Evolutionary conservation across 805 yeast genomes (phyloP), one percentile per base, ranked within the genome.

Genomic region (Hanseniaspora pseudoguilliermondii): DNA sequence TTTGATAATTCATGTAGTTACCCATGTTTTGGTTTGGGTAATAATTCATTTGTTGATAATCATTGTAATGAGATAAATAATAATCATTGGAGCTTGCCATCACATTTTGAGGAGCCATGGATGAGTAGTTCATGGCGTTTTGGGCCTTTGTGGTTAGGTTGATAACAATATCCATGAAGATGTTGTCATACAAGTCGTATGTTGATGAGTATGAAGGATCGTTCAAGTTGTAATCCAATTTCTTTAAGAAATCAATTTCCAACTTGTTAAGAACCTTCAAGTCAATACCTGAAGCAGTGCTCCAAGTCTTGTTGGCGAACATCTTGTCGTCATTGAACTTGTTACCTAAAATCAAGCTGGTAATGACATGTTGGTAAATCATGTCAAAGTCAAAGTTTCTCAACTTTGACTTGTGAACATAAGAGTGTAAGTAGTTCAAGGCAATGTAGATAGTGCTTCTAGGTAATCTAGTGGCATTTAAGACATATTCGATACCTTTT

Each of bases 321-420:
- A 97, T 91, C 71, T 91, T 89, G 72, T 91, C 98, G 70, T 91
- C 97, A 66, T 90, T 88, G 68, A 88, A 87, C 71, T 91, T 91
- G 73, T 91, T 91, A 48, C 96, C 95, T 59, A 91, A 73, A 39
- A 91, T 79, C 46, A 91, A 75, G 2, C 95, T 77, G 21, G 84
- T 75, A 44, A 83, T 81, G 43, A 88, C 66, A 73, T 76, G 65
- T 71, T 75, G 71, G 76, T 86, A 64, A 58, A 77, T 72, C 25
- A 66, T 66, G 27, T 73, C 67, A 54, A 72, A 71, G 39, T 66
- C 66, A 20, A 60, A 63, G 21, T 66, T 63, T 10, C 11, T 29
- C 11, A 29, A 29, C 11, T 29, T 29, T 29, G 32, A 29, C 66
- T 25, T 67, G 65, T 50, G 69, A 57, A 75, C 71, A 58, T 85